Evolutionary conservation across 352 stramenopile species (phyloP), one percentile per base, ranked within the genome.

Genomic region (Achlya hypogyna): DNA sequence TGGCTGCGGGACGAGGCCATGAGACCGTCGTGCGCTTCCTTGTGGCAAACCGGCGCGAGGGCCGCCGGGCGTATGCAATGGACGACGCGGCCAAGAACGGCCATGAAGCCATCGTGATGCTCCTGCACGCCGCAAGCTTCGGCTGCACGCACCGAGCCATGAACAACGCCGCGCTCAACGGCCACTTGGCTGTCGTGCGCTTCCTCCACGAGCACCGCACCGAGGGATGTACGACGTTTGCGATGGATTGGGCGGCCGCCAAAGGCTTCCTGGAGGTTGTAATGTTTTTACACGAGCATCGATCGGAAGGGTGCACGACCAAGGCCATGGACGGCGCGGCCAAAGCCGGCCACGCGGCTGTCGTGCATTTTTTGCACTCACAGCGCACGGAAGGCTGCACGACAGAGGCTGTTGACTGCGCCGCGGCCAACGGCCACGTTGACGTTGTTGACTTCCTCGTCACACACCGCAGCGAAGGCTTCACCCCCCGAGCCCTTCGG

Each of bases 271-370:
- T 76, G 3, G 65, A 69, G 20, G 62, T 72, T 5, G 69, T 72
- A 3, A 47, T 63, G 14, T 74, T 71, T 52, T 28, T 42, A 42
- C 25, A 64, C 18, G n/a, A 5, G 20, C 6, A 6, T 53, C 79
- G 75, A 14, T 64, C 49, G 1, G 76, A 84, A 34, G 72, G 76
- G 0, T 77, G 78, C 20, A 77, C 77, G 0, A 71, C 77, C 49
- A 78, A 79, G 43, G 81, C 81, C 0, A 75, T 89, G 53, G 78
- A 87, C 71, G 66, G 77, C n/a, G 79, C 83, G 10, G 81, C 83
- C 0, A 77, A 70, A 32, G 76, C 81, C 23, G 60, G 60, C 6
- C 47, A 51, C 18, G 14, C 60, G 18, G 43, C 43, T 5, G 43
- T 67, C 6, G 60, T 67, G 8, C 25, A 4, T 16, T 60, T 51